Percentiles rank a stretch among this genome's conserved stretches.
These are phyloP conservation scores for Pichia sp. DNA, from an alignment of 1,139 yeast genomes.

Conservation along the genomic window DNA sequence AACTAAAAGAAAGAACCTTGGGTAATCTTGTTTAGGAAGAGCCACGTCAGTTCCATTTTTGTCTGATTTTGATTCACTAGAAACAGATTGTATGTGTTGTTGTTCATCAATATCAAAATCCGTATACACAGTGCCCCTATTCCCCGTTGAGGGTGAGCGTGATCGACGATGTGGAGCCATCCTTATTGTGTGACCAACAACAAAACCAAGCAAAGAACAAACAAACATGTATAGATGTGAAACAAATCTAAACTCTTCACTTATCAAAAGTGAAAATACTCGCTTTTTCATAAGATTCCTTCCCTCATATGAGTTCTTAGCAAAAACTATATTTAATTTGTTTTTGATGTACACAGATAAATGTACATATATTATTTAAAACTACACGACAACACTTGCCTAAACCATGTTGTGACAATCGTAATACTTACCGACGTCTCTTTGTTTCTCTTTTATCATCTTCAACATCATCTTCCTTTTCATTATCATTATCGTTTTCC, in stretches of 20 bases:
- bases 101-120: slow-evolving; percentile 12
- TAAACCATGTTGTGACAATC: too few relatives aligned
- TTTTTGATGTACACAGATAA: too few relatives aligned
- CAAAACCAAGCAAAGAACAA: not conserved
- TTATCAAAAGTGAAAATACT: too few relatives aligned
- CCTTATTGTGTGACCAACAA: not conserved
- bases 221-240: too few relatives aligned
- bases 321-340: too few relatives aligned
- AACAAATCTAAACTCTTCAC: too few relatives aligned
- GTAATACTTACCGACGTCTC: slow-evolving; percentile 16
- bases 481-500: slow-evolving; percentile 2
- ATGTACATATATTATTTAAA: too few relatives aligned
- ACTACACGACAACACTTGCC: too few relatives aligned
- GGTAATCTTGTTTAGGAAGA: slow-evolving; percentile 46
- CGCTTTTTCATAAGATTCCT: too few relatives aligned
- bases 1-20: slow-evolving; percentile 68
- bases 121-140: not conserved
- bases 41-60: slow-evolving; percentile 1
- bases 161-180: slow-evolving; percentile 14
- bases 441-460: slow-evolving; percentile 13
- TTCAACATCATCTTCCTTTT: slow-evolving; percentile 10
- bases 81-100: slow-evolving; percentile 4
- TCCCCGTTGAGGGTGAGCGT: slow-evolving; percentile 3
- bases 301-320: too few relatives aligned
- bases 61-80: not conserved